These are phyloP conservation scores for Sutorius australiensis DNA, from an alignment of 768 basidiomycete species.

Conservation along the genomic window DNA sequence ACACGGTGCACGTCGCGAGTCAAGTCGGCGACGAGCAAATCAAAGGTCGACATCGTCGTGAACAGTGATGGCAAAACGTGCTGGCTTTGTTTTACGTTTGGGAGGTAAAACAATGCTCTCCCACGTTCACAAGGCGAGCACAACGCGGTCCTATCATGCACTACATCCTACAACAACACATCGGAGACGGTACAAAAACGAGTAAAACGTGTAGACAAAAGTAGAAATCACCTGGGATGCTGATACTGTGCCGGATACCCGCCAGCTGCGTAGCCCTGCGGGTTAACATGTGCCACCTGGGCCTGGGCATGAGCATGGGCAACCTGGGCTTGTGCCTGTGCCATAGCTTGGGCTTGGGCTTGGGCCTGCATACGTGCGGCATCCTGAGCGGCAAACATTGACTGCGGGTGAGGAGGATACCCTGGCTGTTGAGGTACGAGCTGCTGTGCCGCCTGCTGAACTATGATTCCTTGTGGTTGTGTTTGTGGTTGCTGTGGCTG, in stretches of 20 bases:
- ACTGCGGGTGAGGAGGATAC: constrained; percentile 33
- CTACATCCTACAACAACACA: constrained; percentile 4
- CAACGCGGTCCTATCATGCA: neutral
- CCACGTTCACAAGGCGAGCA: constrained; percentile 24
- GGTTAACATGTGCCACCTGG: constrained; percentile 29
- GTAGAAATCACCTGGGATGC: constrained; percentile 24
- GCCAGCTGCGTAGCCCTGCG: constrained; percentile 26
- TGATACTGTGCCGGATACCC: constrained; percentile 33
- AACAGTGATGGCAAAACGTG: constrained; percentile 4
- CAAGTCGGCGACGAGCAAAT: constrained; percentile 77
- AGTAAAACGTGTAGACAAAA: neutral
- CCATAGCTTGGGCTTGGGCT: constrained; percentile 38
- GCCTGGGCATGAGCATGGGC: constrained; percentile 42
- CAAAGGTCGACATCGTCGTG: constrained; percentile 63
- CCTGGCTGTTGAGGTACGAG: constrained; percentile 34
- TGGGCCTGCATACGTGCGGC: constrained; percentile 40
- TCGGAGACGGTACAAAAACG: constrained; percentile 15
- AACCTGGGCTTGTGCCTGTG: constrained; percentile 40
- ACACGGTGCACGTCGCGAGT: constrained; percentile 82
- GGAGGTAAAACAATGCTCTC: constrained; percentile 10
- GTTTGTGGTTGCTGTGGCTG: constrained; percentile 44
- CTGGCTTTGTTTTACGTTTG: constrained; percentile 10
- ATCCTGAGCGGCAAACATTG: constrained; percentile 31
- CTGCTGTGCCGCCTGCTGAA: constrained; percentile 36
- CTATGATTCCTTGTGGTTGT: constrained; percentile 37